phyloP scores from a whole-genome alignment of 2,329 filamentous ascomycete species.

The Aspergillus viridinutans region DNA sequence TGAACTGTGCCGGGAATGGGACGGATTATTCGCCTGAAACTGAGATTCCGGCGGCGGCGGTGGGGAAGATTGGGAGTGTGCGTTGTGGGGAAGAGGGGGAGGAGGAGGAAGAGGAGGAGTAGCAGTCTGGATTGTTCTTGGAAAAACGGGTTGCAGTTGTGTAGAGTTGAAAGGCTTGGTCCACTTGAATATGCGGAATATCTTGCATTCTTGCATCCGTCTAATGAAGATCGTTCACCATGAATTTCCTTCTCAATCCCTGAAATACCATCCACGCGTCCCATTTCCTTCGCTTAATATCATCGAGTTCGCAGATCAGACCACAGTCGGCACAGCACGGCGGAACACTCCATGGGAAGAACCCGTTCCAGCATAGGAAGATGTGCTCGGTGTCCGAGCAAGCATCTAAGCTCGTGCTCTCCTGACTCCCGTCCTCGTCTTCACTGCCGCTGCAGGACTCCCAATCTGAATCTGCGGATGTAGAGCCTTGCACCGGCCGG shows the following conservation, averaged over 20 bases:
- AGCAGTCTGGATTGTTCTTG: background rate
- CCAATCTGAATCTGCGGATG: background rate
- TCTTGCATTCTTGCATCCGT: background rate
- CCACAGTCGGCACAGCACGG: background rate
- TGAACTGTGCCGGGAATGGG: too few species aligned
- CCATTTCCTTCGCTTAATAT: background rate
- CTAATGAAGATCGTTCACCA: background rate
- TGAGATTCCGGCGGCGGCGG: too few species aligned
- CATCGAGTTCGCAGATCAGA: background rate
- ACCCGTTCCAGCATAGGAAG: background rate
- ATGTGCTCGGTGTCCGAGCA: background rate
- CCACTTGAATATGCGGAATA: background rate
- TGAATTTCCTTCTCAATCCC: background rate
- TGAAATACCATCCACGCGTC: background rate
- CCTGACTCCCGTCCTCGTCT: background rate
- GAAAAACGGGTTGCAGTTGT: too few species aligned
- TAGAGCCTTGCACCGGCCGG: background rate
- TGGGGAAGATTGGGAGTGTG: too few species aligned
- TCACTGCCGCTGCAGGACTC: background rate
- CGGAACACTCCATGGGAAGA: background rate
- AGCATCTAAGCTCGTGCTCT: background rate
- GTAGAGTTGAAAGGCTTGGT: too few species aligned
- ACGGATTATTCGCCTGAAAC: too few species aligned
- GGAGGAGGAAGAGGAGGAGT: background rate
- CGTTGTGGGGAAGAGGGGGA: too few species aligned